phyloP scores from a whole-genome alignment of 768 basidiomycete genomes.

The Ephemerocybe angulata region DNA sequence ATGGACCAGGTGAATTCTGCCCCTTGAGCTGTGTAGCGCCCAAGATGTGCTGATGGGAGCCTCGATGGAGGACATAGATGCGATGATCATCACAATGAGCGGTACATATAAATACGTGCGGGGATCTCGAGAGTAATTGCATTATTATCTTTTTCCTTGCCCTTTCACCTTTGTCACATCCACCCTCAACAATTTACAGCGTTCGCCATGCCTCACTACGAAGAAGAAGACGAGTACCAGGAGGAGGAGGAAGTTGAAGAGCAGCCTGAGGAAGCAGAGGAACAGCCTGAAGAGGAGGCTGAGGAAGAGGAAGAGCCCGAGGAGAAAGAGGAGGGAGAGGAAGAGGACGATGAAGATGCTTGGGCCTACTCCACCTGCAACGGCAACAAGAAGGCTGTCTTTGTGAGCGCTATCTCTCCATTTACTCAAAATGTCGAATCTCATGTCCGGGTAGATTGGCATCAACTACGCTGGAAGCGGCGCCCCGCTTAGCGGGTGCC shows the following conservation, averaged over 20 bases:
- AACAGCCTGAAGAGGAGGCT: background rate
- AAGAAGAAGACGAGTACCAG: conserved; percentile 1
- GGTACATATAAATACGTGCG: too few relatives aligned
- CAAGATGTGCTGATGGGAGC: too few relatives aligned
- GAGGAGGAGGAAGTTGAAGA: conserved; percentile 1
- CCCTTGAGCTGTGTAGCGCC: too few relatives aligned
- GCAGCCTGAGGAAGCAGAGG: background rate
- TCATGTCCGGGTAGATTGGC: conserved; percentile 59
- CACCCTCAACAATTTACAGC: too few relatives aligned
- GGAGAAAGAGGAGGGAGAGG: background rate
- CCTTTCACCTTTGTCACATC: too few relatives aligned
- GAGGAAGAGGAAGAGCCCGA: background rate
- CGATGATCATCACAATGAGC: too few relatives aligned
- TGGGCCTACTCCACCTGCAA: conserved; percentile 78
- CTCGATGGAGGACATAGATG: too few relatives aligned
- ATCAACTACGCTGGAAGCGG: conserved; percentile 80
- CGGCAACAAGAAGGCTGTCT: conserved; percentile 83
- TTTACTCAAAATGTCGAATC: background rate
- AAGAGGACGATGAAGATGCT: background rate
- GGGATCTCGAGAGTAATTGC: too few relatives aligned
- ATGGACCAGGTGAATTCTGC: too few relatives aligned
- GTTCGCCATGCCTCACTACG: conserved; percentile 3
- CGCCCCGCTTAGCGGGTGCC: conserved; percentile 72
- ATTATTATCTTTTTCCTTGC: too few relatives aligned
- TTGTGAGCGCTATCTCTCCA: conserved; percentile 43